Evolutionary conservation across 768 basidiomycete genomes (phyloP), one percentile per base, ranked within the genome.

Genomic region (Trametes elegans): DNA sequence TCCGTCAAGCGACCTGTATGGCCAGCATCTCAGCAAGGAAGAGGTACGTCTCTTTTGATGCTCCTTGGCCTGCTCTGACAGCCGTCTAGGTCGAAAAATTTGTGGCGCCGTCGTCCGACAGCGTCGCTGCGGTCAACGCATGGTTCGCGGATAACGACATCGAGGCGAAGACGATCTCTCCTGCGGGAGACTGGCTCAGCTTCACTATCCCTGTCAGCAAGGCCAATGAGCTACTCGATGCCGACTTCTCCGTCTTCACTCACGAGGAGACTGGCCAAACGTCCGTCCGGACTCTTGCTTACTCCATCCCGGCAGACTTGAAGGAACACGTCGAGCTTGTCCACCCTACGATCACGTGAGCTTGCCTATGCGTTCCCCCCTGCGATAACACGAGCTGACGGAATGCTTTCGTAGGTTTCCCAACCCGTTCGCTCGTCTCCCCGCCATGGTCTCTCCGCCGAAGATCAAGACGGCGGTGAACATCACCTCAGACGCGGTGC

Each of bases 11-110:
- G 57, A 64, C 9, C 47, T 62, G 14, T 76, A 72, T 58, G 71
- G 74, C 23, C 67, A 74, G 58, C 70, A 72, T 49, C 57, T 77
- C 42, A 69, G 60, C 54, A 65, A 68, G 59, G 74, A 71, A n/a
- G 68, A 76, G 67, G 75, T 77, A 56, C n/a, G 60, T 26, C 19
- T 23, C 4, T 18, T 18, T n/a, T 9, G 7, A 9, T 18, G 3
- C 14, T 21, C 43, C 7, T n/a, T 9, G 11, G 10, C n/a, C 18
- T 18, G 11, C 29, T 27, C 43, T 31, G 18, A 45, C 27, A 16
- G 18, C 16, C 19, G 3, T 8, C 0, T 29, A 71, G 68, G 66
- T 66, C 13, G 66, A 65, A 34, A 50, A 34, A 7, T 68, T 66
- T 46, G 63, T 65, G 16, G 57, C 62, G 7, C 70, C 70, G 7